Evolutionary conservation across 805 yeast species (phyloP).

Genomic region (Candida maesae): DNA sequence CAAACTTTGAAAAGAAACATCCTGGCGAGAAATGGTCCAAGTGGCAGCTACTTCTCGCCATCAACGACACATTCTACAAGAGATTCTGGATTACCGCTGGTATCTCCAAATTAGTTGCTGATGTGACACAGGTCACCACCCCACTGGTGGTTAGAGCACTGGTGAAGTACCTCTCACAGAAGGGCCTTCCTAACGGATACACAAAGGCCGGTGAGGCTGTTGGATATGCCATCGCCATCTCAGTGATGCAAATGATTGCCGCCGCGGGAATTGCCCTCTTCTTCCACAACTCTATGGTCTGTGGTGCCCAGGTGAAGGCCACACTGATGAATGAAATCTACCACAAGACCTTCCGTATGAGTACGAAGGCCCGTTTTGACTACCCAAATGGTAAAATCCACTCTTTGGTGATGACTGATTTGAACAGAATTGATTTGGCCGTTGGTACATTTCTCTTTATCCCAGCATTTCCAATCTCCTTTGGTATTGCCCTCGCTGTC

Average conservation of each 20-base stretch:
- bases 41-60: constrained; percentile 29
- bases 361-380: constrained; percentile 51
- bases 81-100: constrained; percentile 33
- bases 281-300: constrained; percentile 55
- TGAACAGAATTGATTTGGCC: constrained; percentile 76
- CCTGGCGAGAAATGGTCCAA: constrained; percentile 21
- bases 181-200: constrained; percentile 32
- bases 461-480: constrained; percentile 58
- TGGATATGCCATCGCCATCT: constrained; percentile 73
- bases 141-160: constrained; percentile 66
- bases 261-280: constrained; percentile 56
- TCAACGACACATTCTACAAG: constrained; percentile 32
- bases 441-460: constrained; percentile 64
- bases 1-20: constrained; percentile 24
- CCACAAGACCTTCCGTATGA: constrained; percentile 61
- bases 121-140: constrained; percentile 43
- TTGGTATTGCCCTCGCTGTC: constrained; percentile 59
- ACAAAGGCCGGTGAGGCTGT: constrained; percentile 55
- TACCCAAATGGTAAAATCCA: constrained; percentile 72
- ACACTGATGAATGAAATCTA: constrained; percentile 66
- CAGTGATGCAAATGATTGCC: constrained; percentile 46
- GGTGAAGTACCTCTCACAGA: constrained; percentile 57
- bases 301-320: constrained; percentile 71
- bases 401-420: constrained; percentile 75
- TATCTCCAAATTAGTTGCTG: constrained; percentile 28